Evolutionary conservation across 352 stramenopile species (phyloP), one percentile per base, ranked within the genome.

Genomic region (Phytophthora citrophthora): DNA sequence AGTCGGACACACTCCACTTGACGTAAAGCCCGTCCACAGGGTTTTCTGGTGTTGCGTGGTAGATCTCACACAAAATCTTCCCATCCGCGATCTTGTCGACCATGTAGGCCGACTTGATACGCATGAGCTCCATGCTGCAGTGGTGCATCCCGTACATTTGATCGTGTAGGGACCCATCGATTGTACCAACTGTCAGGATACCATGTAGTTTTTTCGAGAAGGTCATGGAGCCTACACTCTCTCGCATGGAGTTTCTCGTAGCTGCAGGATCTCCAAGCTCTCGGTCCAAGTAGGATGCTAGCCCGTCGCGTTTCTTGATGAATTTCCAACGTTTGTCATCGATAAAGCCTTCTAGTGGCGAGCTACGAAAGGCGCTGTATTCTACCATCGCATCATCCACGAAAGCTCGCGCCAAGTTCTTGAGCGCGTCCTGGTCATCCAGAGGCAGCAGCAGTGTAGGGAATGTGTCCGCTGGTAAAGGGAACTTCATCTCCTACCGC

Each of bases 131-230:
- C 41, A 76, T 78, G 16, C 70, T 85, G 32, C 77, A 68, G 63
- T 76, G 74, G 36, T 88, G 64, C 27, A 81, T 64, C 12, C 76
- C 80, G 62, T 89, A 91, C 59, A 88, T 73, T 38, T 88, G 67
- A 65, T 90, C 80, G 43, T 89, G 72, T 2, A 91, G 66, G 1
- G 57, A 68, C 15, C 70, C 81, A 8, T 70, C 26, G 34, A 79
- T 65, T 4, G 49, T 64, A 0, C 70, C 70, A 43, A 70, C 57
- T 0, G 66, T 73, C 39, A 79, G 23, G 1, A 79, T 54, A 0
- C 57, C 70, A 36, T 76, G 70, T 27, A 79, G 51, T 23, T 73
- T 79, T 18, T 41, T 48, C 16, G 70, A 76, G 34, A 74, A 76
- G 1, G 12, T 74, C 70, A 79, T 73, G 31, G 56, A 64, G 6